Percentiles rank a stretch among this genome's conserved stretches.
Conservation (phyloP, 768 basidiomycete genomes). For the Rossbeevera mucosa region DNA sequence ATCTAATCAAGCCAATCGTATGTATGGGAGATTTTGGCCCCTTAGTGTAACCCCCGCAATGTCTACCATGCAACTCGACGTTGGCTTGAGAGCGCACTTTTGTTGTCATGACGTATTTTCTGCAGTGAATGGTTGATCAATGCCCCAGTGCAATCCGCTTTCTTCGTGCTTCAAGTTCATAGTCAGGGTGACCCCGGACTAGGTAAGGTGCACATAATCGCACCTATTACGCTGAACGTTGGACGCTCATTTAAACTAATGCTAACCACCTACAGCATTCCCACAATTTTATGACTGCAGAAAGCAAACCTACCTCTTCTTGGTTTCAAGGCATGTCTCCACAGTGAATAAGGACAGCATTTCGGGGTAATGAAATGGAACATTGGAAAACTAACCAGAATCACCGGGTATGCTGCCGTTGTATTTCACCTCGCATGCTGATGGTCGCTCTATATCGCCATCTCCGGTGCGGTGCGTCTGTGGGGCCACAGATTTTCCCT, state of each 20-base stretch:
- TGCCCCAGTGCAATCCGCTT: neutral
- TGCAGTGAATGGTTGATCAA: neutral
- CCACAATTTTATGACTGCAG: too few relatives aligned
- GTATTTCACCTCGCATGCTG: conserved; percentile 70
- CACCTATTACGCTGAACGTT: too few relatives aligned
- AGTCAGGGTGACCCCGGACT: too few relatives aligned
- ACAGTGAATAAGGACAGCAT: conserved; percentile 68
- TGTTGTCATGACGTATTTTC: neutral
- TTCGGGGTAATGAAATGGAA: neutral
- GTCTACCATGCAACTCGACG: too few relatives aligned
- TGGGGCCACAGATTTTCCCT: conserved; percentile 81
- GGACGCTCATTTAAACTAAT: too few relatives aligned
- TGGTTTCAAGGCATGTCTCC: conserved; percentile 44
- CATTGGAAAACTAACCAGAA: conserved; percentile 76
- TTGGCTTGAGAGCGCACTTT: neutral
- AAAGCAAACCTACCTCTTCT: too few relatives aligned
- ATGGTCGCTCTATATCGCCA: conserved; percentile 67
- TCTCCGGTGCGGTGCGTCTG: conserved; percentile 87
- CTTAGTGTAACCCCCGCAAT: too few relatives aligned
- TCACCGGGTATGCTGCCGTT: conserved; percentile 83
- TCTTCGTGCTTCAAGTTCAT: neutral
- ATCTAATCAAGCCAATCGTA: too few relatives aligned
- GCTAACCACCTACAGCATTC: too few relatives aligned
- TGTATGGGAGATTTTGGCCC: too few relatives aligned
- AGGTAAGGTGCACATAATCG: too few relatives aligned